Evolutionary conservation across 148 eudicot genomes (phyloP), one percentile per base, ranked within the genome.

Genomic region (Bassia scoparia): DNA sequence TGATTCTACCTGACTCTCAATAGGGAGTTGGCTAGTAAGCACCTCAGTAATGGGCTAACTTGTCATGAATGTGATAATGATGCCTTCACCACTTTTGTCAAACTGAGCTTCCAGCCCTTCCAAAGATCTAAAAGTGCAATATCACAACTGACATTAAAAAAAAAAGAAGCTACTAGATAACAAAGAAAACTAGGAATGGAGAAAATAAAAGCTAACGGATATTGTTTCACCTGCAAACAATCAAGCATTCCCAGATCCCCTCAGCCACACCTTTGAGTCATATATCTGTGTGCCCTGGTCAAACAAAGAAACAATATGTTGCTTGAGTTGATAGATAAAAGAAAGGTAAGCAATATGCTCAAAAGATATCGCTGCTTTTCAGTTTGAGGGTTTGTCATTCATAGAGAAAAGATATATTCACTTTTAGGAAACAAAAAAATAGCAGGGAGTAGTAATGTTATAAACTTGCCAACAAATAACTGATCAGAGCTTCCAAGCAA

Each of bases 191-290:
- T 49, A 18, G 69, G 53, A 44, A 55, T 55, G 33, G 31, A 64
- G 44, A 52, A n/a, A 67, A 18, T n/a, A n/a, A 75, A 44, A 70
- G 5, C 27, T 44, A 35, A 4, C 31, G 21, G 24, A 76, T 49
- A 31, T 27, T 50, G 20, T 48, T 71, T 80, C 73, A 92, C 99
- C 92, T 96, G 99, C 99, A 96, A 92, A 73, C 92, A 97, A 80
- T 96, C 99, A 82, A 96, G 99, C 99, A 96, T 96, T 68, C 99
- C 99, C 59, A 96, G 74, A 83, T 96, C 99, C 71, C 91, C 83
- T 96, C 97, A 96, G 64, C 99, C 99, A 84, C 99, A 97, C 99
- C 76, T 96, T 96, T 69, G 99, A 84, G 86, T 96, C 97, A 87
- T 96, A 96, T 75, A 96, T 71, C 79, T 96, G 97, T 41, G 99